Percentiles rank a stretch among this genome's conserved stretches.
These are phyloP conservation scores for Purpureocillium lavendulum DNA, from an alignment of 2,329 filamentous ascomycete species.

Conservation along the genomic window DNA sequence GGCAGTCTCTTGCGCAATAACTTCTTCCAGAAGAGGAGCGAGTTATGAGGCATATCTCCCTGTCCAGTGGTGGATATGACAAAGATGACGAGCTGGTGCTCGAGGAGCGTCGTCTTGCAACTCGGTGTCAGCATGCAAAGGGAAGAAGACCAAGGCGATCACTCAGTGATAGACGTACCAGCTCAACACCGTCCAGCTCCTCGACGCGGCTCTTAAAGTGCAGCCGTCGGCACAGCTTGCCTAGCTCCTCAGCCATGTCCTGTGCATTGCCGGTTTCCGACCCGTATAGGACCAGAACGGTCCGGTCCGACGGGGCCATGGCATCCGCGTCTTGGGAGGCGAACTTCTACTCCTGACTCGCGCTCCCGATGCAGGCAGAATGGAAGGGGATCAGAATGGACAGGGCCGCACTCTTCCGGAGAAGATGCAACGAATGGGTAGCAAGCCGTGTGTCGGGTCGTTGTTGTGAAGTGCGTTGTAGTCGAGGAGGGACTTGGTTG, in stretches of 20 bases:
- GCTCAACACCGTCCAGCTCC: slow-evolving; percentile 67
- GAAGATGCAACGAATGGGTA: too few species aligned
- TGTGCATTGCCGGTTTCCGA: slow-evolving; percentile 94
- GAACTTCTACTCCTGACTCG: background rate
- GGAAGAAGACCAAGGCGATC: too few species aligned
- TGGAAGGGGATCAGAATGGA: background rate
- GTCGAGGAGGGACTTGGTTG: too few species aligned
- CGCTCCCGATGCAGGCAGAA: background rate
- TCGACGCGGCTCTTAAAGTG: slow-evolving; percentile 69
- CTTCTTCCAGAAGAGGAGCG: slow-evolving; percentile 73
- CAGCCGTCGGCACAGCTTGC: slow-evolving; percentile 63
- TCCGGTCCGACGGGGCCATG: slow-evolving; percentile 24
- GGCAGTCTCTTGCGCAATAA: slow-evolving; percentile 72
- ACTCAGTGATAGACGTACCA: too few species aligned
- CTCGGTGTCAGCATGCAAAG: too few species aligned
- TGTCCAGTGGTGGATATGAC: slow-evolving; percentile 89
- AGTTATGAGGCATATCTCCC: slow-evolving; percentile 84
- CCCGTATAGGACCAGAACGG: slow-evolving; percentile 72
- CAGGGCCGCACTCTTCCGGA: too few species aligned
- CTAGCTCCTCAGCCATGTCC: slow-evolving; percentile 82
- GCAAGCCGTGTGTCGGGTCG: too few species aligned
- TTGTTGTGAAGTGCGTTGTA: too few species aligned
- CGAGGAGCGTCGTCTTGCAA: slow-evolving; percentile 43
- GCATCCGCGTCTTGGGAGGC: too few species aligned
- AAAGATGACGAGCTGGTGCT: slow-evolving; percentile 59